Evolutionary conservation across 2,329 filamentous ascomycete genomes (phyloP).

Genomic region (Plectosphaerella plurivora): DNA sequence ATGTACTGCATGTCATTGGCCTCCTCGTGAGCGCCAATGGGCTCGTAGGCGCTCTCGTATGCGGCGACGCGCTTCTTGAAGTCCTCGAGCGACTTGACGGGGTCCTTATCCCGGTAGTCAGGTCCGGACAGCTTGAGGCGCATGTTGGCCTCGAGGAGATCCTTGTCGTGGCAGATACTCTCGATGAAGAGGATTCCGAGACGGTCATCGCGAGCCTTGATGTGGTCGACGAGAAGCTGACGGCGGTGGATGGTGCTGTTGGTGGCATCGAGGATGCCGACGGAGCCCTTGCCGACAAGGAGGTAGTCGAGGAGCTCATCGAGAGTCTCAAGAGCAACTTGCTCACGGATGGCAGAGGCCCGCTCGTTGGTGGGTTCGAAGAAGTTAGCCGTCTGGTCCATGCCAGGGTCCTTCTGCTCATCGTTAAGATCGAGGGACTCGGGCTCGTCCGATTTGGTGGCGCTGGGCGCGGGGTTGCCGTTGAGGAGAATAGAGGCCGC

Average conservation of each 20-base stretch:
- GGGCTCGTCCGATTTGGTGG: constrained; percentile 16
- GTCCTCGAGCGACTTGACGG: constrained; percentile 75
- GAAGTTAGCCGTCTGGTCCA: constrained; percentile 89
- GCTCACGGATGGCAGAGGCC: constrained; percentile 79
- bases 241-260: constrained; percentile 90
- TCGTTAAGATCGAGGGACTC: constrained; percentile 28
- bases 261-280: constrained; percentile 94
- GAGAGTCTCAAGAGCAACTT: constrained; percentile 86
- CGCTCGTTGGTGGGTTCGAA: constrained; percentile 87
- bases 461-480: constrained; percentile 41
- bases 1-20: constrained; percentile 89
- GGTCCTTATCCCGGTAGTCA: constrained; percentile 94
- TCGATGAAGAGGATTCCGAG: constrained; percentile 94
- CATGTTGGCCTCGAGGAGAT: constrained; percentile 91
- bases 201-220: constrained; percentile 77
- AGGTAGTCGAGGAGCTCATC: constrained; percentile 92
- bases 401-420: constrained; percentile 35
- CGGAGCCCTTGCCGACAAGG: constrained; percentile 73
- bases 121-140: constrained; percentile 92
- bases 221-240: constrained; percentile 76
- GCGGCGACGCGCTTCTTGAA: constrained; percentile 90
- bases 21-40: constrained; percentile 88
- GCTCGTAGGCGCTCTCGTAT: constrained; percentile 91
- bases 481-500: constrained; percentile 57
- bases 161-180: constrained; percentile 82